Base-by-base conservation (phyloP, 2,329 filamentous ascomycete genomes). In the Ascochyta rabiei region DNA sequence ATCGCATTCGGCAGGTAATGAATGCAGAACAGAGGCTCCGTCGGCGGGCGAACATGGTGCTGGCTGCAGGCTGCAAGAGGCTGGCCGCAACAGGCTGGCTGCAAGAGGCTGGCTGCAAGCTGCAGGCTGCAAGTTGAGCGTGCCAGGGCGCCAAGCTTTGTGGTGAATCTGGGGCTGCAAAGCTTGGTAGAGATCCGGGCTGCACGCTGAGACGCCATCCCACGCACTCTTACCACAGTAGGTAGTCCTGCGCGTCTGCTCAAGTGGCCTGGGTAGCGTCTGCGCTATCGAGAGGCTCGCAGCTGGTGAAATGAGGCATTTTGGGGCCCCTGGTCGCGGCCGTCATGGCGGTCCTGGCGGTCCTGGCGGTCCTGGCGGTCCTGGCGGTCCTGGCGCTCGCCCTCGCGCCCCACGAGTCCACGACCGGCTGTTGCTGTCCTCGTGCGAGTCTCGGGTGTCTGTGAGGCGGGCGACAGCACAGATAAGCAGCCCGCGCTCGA, bases 301-400 rank as follows among this genome's bases (percentile, higher is more conserved):
- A 24, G 21, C 38, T 52, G 47, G 39, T 41, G 30, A 57, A 53
- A 53, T 57, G 54, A 57, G 54, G 54, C 54, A 57, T 57, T 57
- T 57, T 44, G 40, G 42, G 23, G 41, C 48, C 48, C 26, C 28
- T 13, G 28, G 12, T 30, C 28, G 28, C 28, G 12, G 21, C 21
- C 21, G 28, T 30, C 9, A 4, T 15, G 9, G 28, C 28, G 28
- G 28, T 30, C 9, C 28, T 30, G 9, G 28, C 28, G 28, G 12
- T 39, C 43, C 45, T 53, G 44, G 41, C 48, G 7, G 26, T 28
- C 8, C 26, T 28, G 8, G 26, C 26, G 26, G 26, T 28, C 8
- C 26, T 28, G 8, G 26, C 26, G 26, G 26, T 38, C 43, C 44
- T 53, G 44, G 40, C 48, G 47, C 26, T 30, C 34, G 40, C 46